Evolutionary conservation across 805 yeast species (phyloP).

Genomic region (Candida vaughaniae): DNA sequence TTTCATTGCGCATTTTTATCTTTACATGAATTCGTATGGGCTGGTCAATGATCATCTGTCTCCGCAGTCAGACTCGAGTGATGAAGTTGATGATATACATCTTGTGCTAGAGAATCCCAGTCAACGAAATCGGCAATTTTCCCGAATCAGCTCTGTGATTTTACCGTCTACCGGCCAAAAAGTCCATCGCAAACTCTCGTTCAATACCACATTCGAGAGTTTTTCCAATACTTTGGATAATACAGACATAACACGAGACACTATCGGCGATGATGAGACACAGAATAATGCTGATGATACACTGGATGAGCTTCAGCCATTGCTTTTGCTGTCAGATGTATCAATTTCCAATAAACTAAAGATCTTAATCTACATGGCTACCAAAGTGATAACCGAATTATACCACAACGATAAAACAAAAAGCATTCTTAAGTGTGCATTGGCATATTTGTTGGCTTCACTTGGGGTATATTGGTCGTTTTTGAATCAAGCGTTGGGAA

Average conservation of each 20-base stretch:
- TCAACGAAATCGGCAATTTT: constrained; percentile 8
- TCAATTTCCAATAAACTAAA: constrained; percentile 8
- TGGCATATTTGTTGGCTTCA: constrained; percentile 75
- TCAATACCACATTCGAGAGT: constrained; percentile 20
- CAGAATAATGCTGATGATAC: neutral
- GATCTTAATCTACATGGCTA: constrained; percentile 2
- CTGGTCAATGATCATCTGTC: too few relatives aligned
- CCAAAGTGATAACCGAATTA: constrained; percentile 1
- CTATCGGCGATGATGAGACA: constrained; percentile 2
- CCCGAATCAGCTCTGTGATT: constrained; percentile 33
- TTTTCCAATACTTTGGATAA: constrained; percentile 7
- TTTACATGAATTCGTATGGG: constrained; percentile 5
- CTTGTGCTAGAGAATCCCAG: constrained; percentile 14
- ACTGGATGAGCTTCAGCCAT: constrained; percentile 2
- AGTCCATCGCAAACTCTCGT: constrained; percentile 33
- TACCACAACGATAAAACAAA: constrained; percentile 19
- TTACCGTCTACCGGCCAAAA: constrained; percentile 39
- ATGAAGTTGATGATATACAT: constrained; percentile 9
- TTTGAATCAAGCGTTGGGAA: constrained; percentile 54
- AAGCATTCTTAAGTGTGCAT: constrained; percentile 58
- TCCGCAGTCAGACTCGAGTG: too few relatives aligned
- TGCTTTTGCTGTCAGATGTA: constrained; percentile 1
- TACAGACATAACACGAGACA: too few relatives aligned
- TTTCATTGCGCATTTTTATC: neutral
- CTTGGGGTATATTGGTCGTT: constrained; percentile 62